phyloP scores from a whole-genome alignment of 2,329 filamentous ascomycete species.

The Cladosporium cucumerinum region DNA sequence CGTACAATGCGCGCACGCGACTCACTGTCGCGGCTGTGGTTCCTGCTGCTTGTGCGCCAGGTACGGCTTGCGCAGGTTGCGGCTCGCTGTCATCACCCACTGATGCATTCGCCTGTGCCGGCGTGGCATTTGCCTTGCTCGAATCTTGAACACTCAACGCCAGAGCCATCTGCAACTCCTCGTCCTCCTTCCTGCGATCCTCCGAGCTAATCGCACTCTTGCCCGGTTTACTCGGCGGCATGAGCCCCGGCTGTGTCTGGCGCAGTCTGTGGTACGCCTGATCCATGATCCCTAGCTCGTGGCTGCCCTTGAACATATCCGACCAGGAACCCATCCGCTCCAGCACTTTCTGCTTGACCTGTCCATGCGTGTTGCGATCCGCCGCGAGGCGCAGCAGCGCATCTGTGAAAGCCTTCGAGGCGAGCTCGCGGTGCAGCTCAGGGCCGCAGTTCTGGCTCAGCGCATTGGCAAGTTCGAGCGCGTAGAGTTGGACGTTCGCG shows the following conservation, averaged over 20 bases:
- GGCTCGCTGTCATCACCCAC: constrained; percentile 30
- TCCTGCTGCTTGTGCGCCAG: constrained; percentile 56
- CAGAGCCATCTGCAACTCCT: constrained; percentile 93
- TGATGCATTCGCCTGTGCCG: constrained; percentile 30
- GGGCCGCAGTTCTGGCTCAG: constrained; percentile 88
- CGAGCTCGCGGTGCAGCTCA: constrained; percentile 81
- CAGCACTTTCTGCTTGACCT: constrained; percentile 95
- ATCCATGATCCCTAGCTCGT: constrained; percentile 95
- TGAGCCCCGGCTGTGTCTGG: constrained; percentile 71
- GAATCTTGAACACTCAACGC: constrained; percentile 91
- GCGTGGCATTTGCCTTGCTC: constrained; percentile 38
- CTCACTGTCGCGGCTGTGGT: constrained; percentile 96
- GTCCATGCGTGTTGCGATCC: constrained; percentile 90
- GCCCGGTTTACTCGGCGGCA: constrained; percentile 80
- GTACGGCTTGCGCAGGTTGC: constrained; percentile 40
- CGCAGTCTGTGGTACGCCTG: constrained; percentile 89
- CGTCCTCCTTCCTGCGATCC: constrained; percentile 92
- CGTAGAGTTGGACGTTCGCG: constrained; percentile 94
- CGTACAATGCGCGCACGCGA: constrained; percentile 85
- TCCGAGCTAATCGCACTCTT: constrained; percentile 88
- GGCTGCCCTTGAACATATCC: constrained; percentile 85
- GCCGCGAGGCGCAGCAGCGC: constrained; percentile 84
- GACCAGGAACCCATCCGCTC: constrained; percentile 97
- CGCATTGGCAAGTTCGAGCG: constrained; percentile 87
- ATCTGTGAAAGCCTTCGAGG: constrained; percentile 90